Conservation (phyloP, 495 filamentous ascomycete species). For the Neurospora sublineolata region DNA sequence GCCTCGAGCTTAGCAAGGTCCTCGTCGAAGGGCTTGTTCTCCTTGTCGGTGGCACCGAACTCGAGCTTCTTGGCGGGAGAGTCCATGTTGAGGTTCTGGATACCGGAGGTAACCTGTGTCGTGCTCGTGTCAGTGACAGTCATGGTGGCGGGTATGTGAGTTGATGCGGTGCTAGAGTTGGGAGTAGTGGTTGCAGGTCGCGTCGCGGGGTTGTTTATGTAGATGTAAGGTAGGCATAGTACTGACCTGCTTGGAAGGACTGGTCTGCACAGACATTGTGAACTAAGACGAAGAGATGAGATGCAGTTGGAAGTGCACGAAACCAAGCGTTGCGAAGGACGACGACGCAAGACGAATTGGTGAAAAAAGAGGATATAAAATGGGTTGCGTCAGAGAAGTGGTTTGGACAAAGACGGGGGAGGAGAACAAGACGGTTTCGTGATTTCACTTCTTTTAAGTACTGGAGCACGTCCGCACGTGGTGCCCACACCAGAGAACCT, state of each 20-base stretch:
- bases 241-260: conserved; percentile 78
- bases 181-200: background rate
- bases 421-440: conserved; percentile 3
- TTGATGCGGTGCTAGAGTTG: conserved; percentile 6
- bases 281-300: conserved; percentile 2
- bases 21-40: conserved; percentile 59
- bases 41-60: conserved; percentile 64
- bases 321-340: background rate
- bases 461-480: conserved; percentile 12
- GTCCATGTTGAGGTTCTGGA: conserved; percentile 87
- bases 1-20: conserved; percentile 44
- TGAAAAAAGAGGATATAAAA: background rate
- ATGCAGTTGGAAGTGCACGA: background rate
- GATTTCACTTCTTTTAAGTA: conserved; percentile 17
- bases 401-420: conserved; percentile 7
- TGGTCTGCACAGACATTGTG: conserved; percentile 60
- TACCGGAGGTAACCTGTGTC: conserved; percentile 64
- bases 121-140: conserved; percentile 26
- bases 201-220: conserved; percentile 1
- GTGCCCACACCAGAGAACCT: conserved; percentile 5
- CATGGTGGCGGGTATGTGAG: conserved; percentile 1
- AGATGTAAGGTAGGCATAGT: background rate
- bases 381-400: background rate
- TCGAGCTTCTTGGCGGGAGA: conserved; percentile 83
- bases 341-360: background rate